Percentiles rank a stretch among this genome's conserved stretches.
Conservation (phyloP, 1,139 yeast species). For the Casaregolazyma lundiana region DNA sequence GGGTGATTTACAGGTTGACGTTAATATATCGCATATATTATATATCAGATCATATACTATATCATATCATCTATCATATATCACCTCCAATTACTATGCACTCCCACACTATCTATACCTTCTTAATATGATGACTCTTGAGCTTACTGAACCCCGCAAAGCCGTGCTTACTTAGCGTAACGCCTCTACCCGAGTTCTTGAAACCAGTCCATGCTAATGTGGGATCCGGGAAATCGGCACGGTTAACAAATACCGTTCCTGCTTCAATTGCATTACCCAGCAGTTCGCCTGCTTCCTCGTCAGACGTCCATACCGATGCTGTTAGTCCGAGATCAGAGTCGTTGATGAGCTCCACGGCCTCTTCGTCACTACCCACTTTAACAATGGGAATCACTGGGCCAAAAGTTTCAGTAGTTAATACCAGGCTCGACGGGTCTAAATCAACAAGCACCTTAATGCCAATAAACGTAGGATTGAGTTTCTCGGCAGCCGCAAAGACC, state of each 20-base stretch:
- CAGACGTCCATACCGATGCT: constrained; percentile 51
- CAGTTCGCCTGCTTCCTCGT: constrained; percentile 46
- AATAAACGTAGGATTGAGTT: constrained; percentile 62
- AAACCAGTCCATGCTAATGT: constrained; percentile 80
- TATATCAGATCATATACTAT: too few relatives aligned
- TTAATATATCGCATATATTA: too few relatives aligned
- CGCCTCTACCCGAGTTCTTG: constrained; percentile 79
- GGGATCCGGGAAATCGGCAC: constrained; percentile 76
- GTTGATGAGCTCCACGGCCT: constrained; percentile 35
- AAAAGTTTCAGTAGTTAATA: constrained; percentile 75
- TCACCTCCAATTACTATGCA: too few relatives aligned
- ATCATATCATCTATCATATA: too few relatives aligned
- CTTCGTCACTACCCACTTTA: constrained; percentile 37
- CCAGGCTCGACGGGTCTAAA: constrained; percentile 52
- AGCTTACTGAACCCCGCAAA: constrained; percentile 34
- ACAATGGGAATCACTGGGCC: constrained; percentile 44
- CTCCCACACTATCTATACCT: constrained; percentile 6
- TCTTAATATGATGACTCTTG: constrained; percentile 36
- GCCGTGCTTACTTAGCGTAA: constrained; percentile 33
- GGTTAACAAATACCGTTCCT: constrained; percentile 83
- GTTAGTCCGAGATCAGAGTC: constrained; percentile 46
- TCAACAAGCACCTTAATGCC: constrained; percentile 77
- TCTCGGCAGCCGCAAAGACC: constrained; percentile 35
- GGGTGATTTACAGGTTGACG: too few relatives aligned
- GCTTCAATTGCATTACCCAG: constrained; percentile 70